phyloP scores from a whole-genome alignment of 257 asterid genomes.

The Capsicum rhomboideum region DNA sequence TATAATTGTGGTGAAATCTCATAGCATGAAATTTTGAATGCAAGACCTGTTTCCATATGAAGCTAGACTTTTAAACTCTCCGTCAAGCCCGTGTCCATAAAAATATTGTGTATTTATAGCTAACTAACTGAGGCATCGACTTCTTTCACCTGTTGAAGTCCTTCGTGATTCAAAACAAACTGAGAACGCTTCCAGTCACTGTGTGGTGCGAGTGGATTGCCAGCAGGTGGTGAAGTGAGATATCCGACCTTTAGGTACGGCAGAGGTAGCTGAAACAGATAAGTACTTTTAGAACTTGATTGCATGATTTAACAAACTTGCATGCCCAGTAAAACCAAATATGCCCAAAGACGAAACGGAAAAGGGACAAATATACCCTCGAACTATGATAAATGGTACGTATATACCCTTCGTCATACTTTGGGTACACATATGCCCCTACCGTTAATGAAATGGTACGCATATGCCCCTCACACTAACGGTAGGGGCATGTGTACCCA shows the following conservation, averaged over 20 bases:
- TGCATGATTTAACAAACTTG: neutral
- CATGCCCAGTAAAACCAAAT: neutral
- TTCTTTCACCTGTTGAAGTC: constrained; percentile 69
- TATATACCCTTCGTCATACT: too few species aligned
- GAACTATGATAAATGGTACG: too few species aligned
- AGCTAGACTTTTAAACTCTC: neutral
- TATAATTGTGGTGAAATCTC: neutral
- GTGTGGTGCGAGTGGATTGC: constrained; percentile 87
- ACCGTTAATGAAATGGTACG: too few species aligned
- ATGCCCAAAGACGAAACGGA: neutral
- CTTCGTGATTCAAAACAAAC: constrained; percentile 84
- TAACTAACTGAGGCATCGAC: neutral
- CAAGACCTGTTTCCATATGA: neutral
- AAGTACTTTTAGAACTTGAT: constrained; percentile 12
- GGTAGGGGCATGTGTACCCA: too few species aligned
- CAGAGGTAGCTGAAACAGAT: constrained; percentile 76
- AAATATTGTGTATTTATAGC: neutral
- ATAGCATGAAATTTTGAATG: neutral
- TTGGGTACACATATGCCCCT: too few species aligned
- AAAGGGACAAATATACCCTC: too few species aligned
- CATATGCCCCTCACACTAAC: too few species aligned
- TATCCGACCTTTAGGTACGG: constrained; percentile 91
- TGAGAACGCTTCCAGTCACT: constrained; percentile 86
- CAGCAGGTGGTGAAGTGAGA: constrained; percentile 87
- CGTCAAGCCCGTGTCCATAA: neutral